These are phyloP conservation scores for Wallacemonas sp. DNA, from an alignment of 208 protist species.

Conservation along the genomic window DNA sequence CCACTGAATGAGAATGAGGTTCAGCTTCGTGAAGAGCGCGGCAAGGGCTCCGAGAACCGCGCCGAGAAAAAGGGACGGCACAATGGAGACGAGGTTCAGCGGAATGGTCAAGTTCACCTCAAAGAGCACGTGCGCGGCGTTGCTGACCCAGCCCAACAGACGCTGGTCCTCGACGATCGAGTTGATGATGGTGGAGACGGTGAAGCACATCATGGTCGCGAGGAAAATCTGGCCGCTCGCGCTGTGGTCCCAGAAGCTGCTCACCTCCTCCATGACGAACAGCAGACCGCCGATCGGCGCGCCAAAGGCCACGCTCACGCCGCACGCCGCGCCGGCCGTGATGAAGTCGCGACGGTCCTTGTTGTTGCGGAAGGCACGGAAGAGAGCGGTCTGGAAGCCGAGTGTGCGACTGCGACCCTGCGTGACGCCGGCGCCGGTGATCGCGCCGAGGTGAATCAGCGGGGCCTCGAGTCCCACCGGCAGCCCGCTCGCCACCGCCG, in stretches of 20 bases:
- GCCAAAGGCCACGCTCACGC: constrained; percentile 95
- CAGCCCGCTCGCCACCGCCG: constrained; percentile 88
- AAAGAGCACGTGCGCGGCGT: constrained; percentile 86
- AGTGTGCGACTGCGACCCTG: constrained; percentile 89
- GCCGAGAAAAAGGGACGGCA: constrained; percentile 88
- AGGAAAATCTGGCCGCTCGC: constrained; percentile 95
- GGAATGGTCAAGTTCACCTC: constrained; percentile 87
- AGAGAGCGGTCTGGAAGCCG: constrained; percentile 75
- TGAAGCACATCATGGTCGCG: constrained; percentile 89
- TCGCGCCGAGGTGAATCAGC: constrained; percentile 96
- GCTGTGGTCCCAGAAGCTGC: constrained; percentile 91
- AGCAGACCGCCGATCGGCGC: constrained; percentile 95
- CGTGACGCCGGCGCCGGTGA: constrained; percentile 92
- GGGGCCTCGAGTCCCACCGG: constrained; percentile 95
- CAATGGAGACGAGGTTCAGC: constrained; percentile 83
- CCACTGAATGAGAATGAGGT: constrained; percentile 83
- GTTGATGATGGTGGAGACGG: constrained; percentile 80
- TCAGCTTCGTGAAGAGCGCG: constrained; percentile 88
- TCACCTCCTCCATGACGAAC: constrained; percentile 96
- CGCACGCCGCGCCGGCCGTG: constrained; percentile 92
- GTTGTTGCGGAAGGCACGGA: constrained; percentile 89
- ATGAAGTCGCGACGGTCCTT: constrained; percentile 95
- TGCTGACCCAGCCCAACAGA: constrained; percentile 82
- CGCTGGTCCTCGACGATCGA: constrained; percentile 71
- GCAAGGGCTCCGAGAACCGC: constrained; percentile 78